Evolutionary conservation across 2,329 filamentous ascomycete species (phyloP), one percentile per base, ranked within the genome.

Genomic region (Chrysoporthe puriensis): DNA sequence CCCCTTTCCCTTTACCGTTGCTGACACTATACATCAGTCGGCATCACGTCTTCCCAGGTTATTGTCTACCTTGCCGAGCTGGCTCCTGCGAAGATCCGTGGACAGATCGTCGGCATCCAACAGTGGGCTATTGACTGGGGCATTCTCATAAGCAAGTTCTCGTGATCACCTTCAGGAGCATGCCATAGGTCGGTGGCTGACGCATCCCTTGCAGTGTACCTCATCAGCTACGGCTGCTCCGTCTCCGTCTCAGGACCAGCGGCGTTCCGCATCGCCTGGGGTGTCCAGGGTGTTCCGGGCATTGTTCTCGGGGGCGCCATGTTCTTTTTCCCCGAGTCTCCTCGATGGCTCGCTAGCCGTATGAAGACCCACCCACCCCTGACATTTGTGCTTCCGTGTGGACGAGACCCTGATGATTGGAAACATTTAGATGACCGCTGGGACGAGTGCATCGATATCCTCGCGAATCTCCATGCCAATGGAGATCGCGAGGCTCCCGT

Each of bases 111-210:
- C 18, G 85, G 85, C 2, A 78, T 90, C 3, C 89, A 92, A 73
- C 89, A 91, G 75, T 90, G 88, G 86, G 88, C 88, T 40, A 91
- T 92, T 56, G 91, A 88, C 1, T 90, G 88, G 86, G 89, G 89
- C 60, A 90, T 91, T 64, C 73, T 90, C 18, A 88, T 90, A 60
- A 87, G 58, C 34, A 5, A 61, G 58, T 26, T 4, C 40, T 14
- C 4, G n/a, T 4, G 6, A 16, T 14, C n/a, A 14, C 4, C 13
- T 59, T 3, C 18, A 44, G 40, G 26, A 16, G 32, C 26, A 9
- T 13, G 14, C 40, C 36, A 88, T 71, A 90, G 85, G 77, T 89
- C 90, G 74, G 87, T 91, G 71, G 86, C 89, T 71, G 90, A 91
- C 73, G 87, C 34, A 3, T 21, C 5, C 36, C 7, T 9, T 83